Evolutionary conservation across 2,329 filamentous ascomycete genomes (phyloP), one percentile per base, ranked within the genome.

Genomic region (Talaromyces sp.): DNA sequence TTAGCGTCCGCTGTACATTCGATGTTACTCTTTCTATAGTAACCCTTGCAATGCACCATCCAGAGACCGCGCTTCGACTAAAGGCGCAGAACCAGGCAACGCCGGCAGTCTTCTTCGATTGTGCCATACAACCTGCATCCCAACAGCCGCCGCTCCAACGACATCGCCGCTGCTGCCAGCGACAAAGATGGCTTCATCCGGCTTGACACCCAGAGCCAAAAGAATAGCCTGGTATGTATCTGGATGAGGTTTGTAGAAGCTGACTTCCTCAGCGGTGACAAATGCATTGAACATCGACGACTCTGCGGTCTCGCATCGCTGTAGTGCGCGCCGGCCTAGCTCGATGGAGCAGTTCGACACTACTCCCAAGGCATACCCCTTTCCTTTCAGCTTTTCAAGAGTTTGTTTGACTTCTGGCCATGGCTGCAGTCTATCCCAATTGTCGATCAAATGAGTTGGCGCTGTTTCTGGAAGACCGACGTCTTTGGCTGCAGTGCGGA

Each of bases 161-260:
- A 81, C 77, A 67, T 81, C 79, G 2, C 76, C 77, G 1, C 76
- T 74, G 54, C 79, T 81, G 6, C 79, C 78, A 0, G 77, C 77
- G 27, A 80, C 76, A 54, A 79, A 80, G 22, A 79, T 50, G 1
- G 70, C 72, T 14, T 78, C 73, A 0, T 63, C 43, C 0, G 72
- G 68, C 0, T 68, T 65, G 0, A 79, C 66, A 0, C 69, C 71
- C 49, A 79, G 65, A 14, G 39, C 57, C 0, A 67, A 65, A 3
- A 81, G 64, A 3, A 78, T 70, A 3, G 69, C 71, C 3, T 70
- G 49, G 57, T 81, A 80, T 1, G 79, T 74, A 41, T 73, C 64
- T 8, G 61, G 64, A 1, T 70, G 68, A 1, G 78, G 79, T 62
- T 81, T 79, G 61, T 80, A 80, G 62, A 74, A 79, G 2, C 78